A percentile compares a stretch with the other conserved stretches of the same genome.
Evolutionary conservation across 768 basidiomycete genomes (phyloP).

Genomic region (Chalciporus chontae): DNA sequence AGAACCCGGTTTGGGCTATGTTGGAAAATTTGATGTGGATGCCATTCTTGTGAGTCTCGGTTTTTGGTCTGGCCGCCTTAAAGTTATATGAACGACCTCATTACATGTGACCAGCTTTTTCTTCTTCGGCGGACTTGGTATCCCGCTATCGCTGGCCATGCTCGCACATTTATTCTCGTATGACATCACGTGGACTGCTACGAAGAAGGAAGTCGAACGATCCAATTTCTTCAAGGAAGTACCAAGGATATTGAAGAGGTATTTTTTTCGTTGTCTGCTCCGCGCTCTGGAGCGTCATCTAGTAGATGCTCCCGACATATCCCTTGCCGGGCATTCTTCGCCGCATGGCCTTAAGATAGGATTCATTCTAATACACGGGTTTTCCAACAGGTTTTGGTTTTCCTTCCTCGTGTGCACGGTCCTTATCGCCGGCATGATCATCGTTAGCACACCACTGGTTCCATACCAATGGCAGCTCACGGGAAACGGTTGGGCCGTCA

Average conservation of each 20-base stretch:
- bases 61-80: background rate
- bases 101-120: constrained; percentile 32
- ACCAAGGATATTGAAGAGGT: constrained; percentile 66
- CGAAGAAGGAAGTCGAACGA: constrained; percentile 79
- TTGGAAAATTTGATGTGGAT: constrained; percentile 27
- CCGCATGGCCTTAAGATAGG: background rate
- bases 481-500: constrained; percentile 65
- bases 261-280: constrained; percentile 3
- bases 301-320: background rate
- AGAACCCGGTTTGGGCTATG: constrained; percentile 21
- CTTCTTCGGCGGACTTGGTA: constrained; percentile 55
- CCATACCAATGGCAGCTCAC: constrained; percentile 65
- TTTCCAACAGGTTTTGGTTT: constrained; percentile 30
- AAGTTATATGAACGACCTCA: constrained; percentile 5
- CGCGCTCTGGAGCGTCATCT: background rate
- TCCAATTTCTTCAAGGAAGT: constrained; percentile 92
- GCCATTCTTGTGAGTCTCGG: constrained; percentile 36
- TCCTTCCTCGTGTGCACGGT: constrained; percentile 51
- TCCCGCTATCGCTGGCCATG: constrained; percentile 52
- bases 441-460: constrained; percentile 52
- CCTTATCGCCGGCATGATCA: constrained; percentile 51
- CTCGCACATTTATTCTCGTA: constrained; percentile 56
- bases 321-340: background rate
- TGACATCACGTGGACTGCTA: constrained; percentile 56
- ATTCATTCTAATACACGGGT: constrained; percentile 15